Evolutionary conservation across 2,329 filamentous ascomycete species (phyloP), one percentile per base, ranked within the genome.

Genomic region (Trichoderma sp.): DNA sequence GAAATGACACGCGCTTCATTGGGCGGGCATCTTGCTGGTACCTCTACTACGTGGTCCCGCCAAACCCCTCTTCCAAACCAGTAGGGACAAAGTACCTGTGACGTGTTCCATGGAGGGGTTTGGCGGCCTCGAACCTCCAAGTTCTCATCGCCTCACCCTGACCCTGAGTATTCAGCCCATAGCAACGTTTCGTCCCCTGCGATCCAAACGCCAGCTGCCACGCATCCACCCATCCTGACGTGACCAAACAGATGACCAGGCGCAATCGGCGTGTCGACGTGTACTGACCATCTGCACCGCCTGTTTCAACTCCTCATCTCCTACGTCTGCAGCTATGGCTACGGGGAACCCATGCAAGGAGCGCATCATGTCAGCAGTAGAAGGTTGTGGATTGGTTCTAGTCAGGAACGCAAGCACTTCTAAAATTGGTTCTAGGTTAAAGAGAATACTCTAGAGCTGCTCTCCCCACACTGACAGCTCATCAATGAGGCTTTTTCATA

Each of bases 61-160:
- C 57, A 51, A 62, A 62, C 57, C 57, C 66, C 66, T 62, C 66
- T 28, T 70, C 47, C 36, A 62, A 51, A 34, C 6, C 15, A 3
- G 39, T 36, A 34, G 63, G 12, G 34, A 6, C 21, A 21, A 71
- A 28, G 70, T 71, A 71, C 70, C 70, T 36, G 70, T 71, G 70
- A 71, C 71, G 57, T 70, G 56, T 61, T 30, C 65, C 57, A 30
- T 32, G 65, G 71, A 62, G 71, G 71, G 71, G 71, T 57, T 60
- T 3, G 26, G 56, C 15, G 51, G 39, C 67, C 43, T 26, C 72
- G 39, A 60, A 73, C 72, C 73, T 75, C 34, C 34, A 36, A 36
- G 34, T 6, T 36, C 73, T 74, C 60, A 64, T 60, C 57, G 72
- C 76, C 62, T 71, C 71, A 70, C 70, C 43, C 62, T 57, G 7